These are phyloP conservation scores for Corylus avellana DNA, from an alignment of 306 rosid species.

Conservation along the genomic window DNA sequence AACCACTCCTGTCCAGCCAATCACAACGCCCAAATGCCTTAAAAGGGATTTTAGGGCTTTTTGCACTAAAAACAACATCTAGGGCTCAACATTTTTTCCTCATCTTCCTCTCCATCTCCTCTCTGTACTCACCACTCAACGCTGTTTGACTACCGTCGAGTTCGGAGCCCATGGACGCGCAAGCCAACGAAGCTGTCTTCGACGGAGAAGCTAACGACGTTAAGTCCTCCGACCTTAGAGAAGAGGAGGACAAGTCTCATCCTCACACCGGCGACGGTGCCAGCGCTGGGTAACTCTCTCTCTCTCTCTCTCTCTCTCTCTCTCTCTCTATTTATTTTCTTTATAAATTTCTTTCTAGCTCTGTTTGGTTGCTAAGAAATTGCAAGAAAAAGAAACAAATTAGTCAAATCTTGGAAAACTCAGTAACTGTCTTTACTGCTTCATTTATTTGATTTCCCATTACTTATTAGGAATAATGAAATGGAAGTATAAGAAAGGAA, in stretches of 20 bases:
- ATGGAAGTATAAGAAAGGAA: neutral
- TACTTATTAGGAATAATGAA: neutral
- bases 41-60: neutral
- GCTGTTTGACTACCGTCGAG: neutral
- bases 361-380: too few relatives aligned
- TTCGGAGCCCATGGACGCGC: conserved; percentile 62
- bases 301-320: neutral
- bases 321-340: neutral
- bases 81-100: neutral
- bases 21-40: neutral
- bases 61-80: neutral
- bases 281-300: conserved; percentile 75
- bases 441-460: neutral
- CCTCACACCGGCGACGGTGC: conserved; percentile 90
- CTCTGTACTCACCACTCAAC: neutral
- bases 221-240: conserved; percentile 51
- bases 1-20: neutral
- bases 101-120: neutral
- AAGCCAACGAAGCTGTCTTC: conserved; percentile 38
- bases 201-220: conserved; percentile 57
- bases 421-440: neutral
- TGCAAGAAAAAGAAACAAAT: neutral
- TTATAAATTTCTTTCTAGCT: too few relatives aligned
- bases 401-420: conserved; percentile 20
- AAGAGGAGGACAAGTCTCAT: conserved; percentile 69